Percentiles rank a stretch among this genome's conserved stretches.
These are phyloP conservation scores for Globisporangium radiosum DNA, from an alignment of 352 stramenopile species.

Conservation along the genomic window DNA sequence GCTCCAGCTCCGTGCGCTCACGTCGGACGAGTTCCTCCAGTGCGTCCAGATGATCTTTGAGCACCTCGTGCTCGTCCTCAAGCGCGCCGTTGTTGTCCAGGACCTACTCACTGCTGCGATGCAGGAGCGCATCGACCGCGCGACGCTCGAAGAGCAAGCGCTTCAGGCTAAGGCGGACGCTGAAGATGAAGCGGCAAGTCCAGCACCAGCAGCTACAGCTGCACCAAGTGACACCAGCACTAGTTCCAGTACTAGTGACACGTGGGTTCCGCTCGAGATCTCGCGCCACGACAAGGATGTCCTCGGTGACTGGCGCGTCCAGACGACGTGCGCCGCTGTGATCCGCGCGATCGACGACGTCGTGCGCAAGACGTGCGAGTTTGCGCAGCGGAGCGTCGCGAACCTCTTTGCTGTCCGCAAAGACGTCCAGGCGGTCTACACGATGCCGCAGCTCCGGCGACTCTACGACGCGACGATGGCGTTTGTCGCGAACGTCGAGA, in stretches of 20 bases:
- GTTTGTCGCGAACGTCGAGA: conserved; percentile 92
- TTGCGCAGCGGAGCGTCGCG: conserved; percentile 80
- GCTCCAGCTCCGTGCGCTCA: conserved; percentile 68
- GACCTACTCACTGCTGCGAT: conserved; percentile 63
- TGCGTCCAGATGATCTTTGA: conserved; percentile 89
- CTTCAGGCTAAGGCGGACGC: conserved; percentile 5
- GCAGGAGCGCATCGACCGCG: conserved; percentile 60
- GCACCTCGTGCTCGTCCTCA: conserved; percentile 75
- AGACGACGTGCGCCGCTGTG: conserved; percentile 60
- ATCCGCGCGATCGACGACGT: conserved; percentile 83
- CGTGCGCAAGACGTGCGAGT: conserved; percentile 80
- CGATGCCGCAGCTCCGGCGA: conserved; percentile 90
- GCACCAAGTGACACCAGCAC: conserved; percentile 1
- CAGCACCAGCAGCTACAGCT: not conserved
- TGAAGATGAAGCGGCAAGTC: too few species aligned
- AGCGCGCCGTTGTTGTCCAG: conserved; percentile 74
- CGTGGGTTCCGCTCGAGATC: conserved; percentile 40
- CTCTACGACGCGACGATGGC: conserved; percentile 93
- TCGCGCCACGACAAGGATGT: conserved; percentile 37
- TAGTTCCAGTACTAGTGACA: conserved; percentile 1
- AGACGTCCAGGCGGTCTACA: conserved; percentile 82
- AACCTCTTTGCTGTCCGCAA: conserved; percentile 86
- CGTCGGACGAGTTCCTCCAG: conserved; percentile 80
- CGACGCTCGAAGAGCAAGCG: conserved; percentile 29
- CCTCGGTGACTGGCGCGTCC: conserved; percentile 72